These are phyloP conservation scores for Podaxis mareebaensis DNA, from an alignment of 768 basidiomycete genomes.

Conservation along the genomic window DNA sequence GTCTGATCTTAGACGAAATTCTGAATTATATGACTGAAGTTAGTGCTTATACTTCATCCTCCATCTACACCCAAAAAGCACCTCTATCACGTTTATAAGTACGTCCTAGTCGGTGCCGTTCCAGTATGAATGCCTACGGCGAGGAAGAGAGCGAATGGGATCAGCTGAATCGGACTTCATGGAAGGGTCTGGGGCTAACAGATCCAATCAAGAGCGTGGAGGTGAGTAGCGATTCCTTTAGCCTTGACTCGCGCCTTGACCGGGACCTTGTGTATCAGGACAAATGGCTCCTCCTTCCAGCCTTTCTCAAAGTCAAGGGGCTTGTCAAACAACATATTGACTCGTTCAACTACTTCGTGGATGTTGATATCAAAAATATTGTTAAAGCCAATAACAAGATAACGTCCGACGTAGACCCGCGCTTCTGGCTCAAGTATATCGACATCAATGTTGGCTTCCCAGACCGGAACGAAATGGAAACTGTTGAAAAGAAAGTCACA, in stretches of 20 bases:
- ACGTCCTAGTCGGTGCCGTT: neutral
- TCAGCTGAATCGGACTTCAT: conserved; percentile 52
- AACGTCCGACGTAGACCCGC: conserved; percentile 95
- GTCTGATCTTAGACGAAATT: neutral
- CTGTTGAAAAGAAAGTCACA: conserved; percentile 80
- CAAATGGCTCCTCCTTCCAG: conserved; percentile 97
- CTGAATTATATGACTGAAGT: neutral
- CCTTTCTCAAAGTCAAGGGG: conserved; percentile 96
- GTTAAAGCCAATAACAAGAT: conserved; percentile 91
- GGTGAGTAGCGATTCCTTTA: conserved; percentile 46
- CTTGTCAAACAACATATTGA: conserved; percentile 99
- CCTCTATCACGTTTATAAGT: neutral
- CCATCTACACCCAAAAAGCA: neutral
- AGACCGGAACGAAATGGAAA: conserved; percentile 80
- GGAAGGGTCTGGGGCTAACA: conserved; percentile 78
- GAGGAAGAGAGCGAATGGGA: conserved; percentile 56
- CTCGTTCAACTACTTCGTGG: conserved; percentile 98
- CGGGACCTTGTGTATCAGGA: conserved; percentile 53
- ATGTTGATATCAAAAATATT: conserved; percentile 96
- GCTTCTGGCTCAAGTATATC: conserved; percentile 95
- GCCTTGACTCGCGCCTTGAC: neutral
- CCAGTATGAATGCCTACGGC: neutral
- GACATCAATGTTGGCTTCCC: conserved; percentile 95
- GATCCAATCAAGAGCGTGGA: conserved; percentile 91
- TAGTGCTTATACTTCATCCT: neutral